These are phyloP conservation scores for Eimeria nieschulzi DNA, from an alignment of 169 alveolate species.

Conservation along the genomic window DNA sequence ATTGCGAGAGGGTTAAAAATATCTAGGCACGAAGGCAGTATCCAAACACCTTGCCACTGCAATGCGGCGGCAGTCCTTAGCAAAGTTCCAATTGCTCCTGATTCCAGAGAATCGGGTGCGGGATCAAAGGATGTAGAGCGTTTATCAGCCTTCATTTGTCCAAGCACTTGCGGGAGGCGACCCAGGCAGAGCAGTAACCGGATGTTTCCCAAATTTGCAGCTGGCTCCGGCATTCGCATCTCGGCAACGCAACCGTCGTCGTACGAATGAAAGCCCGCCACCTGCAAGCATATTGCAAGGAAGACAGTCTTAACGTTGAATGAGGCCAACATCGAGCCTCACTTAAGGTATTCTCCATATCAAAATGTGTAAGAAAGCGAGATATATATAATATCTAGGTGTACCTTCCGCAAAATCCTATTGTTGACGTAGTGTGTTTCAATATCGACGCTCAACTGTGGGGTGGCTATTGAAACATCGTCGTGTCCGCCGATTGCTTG, in stretches of 20 bases:
- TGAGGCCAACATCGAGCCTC: not conserved
- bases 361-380: not conserved
- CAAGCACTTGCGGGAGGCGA: constrained; percentile 30
- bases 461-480: not conserved
- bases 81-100: constrained; percentile 45
- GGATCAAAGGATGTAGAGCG: not conserved
- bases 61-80: constrained; percentile 72
- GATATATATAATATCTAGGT: not conserved
- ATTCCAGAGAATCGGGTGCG: not conserved
- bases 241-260: constrained; percentile 73
- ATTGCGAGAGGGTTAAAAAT: constrained; percentile 68
- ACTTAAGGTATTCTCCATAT: not conserved
- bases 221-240: constrained; percentile 62
- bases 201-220: constrained; percentile 42
- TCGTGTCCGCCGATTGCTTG: not conserved
- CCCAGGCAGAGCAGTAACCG: constrained; percentile 70
- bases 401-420: constrained; percentile 67
- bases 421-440: constrained; percentile 67
- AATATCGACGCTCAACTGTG: not conserved
- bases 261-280: constrained; percentile 69
- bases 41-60: constrained; percentile 76
- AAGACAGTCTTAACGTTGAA: not conserved
- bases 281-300: constrained; percentile 26
- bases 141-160: not conserved
- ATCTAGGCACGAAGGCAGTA: constrained; percentile 71